Conservation (phyloP, 139 green algal species). For the Zygnema circumcarinatum region DNA sequence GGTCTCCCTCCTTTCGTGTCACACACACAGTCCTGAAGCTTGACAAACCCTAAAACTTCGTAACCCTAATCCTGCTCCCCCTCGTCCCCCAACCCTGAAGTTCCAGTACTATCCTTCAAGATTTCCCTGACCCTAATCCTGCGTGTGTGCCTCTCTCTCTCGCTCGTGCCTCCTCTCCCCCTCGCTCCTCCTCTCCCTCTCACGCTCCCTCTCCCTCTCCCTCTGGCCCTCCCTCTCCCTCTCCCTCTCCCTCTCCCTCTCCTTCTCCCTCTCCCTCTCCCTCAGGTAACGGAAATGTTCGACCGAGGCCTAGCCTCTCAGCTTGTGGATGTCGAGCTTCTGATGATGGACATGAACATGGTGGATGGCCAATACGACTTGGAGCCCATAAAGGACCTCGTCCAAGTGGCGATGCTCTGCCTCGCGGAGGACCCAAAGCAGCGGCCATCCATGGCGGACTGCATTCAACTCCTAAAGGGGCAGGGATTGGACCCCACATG, state of each 20-base stretch:
- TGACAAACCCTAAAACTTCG: too few relatives aligned
- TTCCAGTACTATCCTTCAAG: too few relatives aligned
- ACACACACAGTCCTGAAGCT: too few relatives aligned
- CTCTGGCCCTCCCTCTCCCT: not conserved
- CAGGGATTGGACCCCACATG: not conserved
- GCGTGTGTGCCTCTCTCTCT: too few relatives aligned
- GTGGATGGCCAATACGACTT: not conserved
- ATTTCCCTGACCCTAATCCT: too few relatives aligned
- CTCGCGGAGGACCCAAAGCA: not conserved
- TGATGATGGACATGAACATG: slow-evolving; percentile 5
- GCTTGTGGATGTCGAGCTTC: not conserved
- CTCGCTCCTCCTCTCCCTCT: too few relatives aligned
- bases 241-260: not conserved
- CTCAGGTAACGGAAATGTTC: not conserved
- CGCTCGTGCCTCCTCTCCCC: too few relatives aligned
- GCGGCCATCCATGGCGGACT: not conserved
- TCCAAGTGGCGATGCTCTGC: slow-evolving; percentile 2
- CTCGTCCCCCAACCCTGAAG: too few relatives aligned
- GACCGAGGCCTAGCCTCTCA: not conserved
- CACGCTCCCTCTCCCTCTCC: not conserved
- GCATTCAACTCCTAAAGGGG: not conserved
- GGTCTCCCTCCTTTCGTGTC: too few relatives aligned
- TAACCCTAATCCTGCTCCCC: too few relatives aligned
- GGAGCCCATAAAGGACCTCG: not conserved
- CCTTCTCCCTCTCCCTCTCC: not conserved